phyloP scores from a whole-genome alignment of 805 yeast species.

The Saccharomycopsis fodiens region DNA sequence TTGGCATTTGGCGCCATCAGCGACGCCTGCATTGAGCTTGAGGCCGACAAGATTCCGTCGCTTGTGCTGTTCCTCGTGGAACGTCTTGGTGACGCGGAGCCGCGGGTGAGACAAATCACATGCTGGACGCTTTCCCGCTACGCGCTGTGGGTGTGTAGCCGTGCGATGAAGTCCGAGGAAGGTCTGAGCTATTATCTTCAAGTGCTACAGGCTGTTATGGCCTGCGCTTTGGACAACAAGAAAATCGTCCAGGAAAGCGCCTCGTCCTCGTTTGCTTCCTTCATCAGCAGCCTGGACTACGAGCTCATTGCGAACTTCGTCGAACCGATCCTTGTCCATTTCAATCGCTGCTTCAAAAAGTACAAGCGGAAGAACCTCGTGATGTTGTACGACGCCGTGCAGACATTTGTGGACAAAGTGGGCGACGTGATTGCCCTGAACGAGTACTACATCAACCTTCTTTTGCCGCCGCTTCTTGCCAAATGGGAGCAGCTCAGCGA shows the following conservation, averaged over 20 bases:
- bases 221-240: conserved; percentile 70
- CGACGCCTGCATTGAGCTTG: conserved; percentile 72
- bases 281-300: conserved; percentile 69
- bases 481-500: conserved; percentile 77
- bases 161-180: conserved; percentile 53
- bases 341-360: conserved; percentile 62
- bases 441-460: conserved; percentile 46
- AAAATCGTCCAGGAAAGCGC: conserved; percentile 96
- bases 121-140: conserved; percentile 95
- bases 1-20: conserved; percentile 94
- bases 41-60: conserved; percentile 66
- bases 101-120: conserved; percentile 84
- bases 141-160: conserved; percentile 71
- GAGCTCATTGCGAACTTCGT: conserved; percentile 53
- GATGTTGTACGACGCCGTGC: conserved; percentile 82
- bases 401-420: conserved; percentile 75
- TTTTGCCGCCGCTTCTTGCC: conserved; percentile 73
- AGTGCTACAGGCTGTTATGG: conserved; percentile 68
- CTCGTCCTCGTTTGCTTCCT: conserved; percentile 76
- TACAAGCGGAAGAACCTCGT: conserved; percentile 81
- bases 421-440: conserved; percentile 51
- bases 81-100: conserved; percentile 63
- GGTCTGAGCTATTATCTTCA: conserved; percentile 66
- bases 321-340: conserved; percentile 60
- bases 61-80: conserved; percentile 81